Evolutionary conservation across 1,284 basidiomycete species (phyloP).

Genomic region (Irpex lacteus): DNA sequence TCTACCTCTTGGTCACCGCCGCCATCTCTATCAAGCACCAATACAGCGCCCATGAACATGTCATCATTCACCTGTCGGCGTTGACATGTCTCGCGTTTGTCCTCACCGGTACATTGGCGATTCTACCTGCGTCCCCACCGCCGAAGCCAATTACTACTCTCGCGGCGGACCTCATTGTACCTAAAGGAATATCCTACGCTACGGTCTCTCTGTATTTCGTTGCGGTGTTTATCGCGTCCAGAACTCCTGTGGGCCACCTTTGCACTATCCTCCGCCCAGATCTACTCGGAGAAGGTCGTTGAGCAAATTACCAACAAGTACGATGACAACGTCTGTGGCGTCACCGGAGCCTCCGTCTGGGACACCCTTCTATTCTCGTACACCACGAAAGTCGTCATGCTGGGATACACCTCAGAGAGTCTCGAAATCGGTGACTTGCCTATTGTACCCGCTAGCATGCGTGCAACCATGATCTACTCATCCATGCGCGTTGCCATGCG

Average conservation of each 20-base stretch:
- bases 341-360: slow-evolving; percentile 45
- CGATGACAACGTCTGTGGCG: slow-evolving; percentile 65
- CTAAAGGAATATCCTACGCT: slow-evolving; percentile 43
- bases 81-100: slow-evolving; percentile 55
- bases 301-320: slow-evolving; percentile 51
- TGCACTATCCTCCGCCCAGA: slow-evolving; percentile 68
- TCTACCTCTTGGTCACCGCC: slow-evolving; percentile 59
- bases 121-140: slow-evolving; percentile 45
- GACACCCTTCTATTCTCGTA: slow-evolving; percentile 75
- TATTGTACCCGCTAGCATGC: slow-evolving; percentile 71
- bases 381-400: slow-evolving; percentile 80
- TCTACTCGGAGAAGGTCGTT: slow-evolving; percentile 74
- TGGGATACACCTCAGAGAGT: slow-evolving; percentile 69
- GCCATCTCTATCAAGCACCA: slow-evolving; percentile 51
- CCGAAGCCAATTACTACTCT: slow-evolving; percentile 12
- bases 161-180: slow-evolving; percentile 21
- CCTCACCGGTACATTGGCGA: slow-evolving; percentile 46
- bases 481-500: slow-evolving; percentile 39
- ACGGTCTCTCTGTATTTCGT: slow-evolving; percentile 48
- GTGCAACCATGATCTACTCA: slow-evolving; percentile 49
- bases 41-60: slow-evolving; percentile 53
- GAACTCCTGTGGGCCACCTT: slow-evolving; percentile 70
- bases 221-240: slow-evolving; percentile 48
- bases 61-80: slow-evolving; percentile 63
- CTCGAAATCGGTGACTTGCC: slow-evolving; percentile 86